These are phyloP conservation scores for Erythrobasidium hasegawianum DNA, from an alignment of 1,284 basidiomycete genomes.

Conservation along the genomic window DNA sequence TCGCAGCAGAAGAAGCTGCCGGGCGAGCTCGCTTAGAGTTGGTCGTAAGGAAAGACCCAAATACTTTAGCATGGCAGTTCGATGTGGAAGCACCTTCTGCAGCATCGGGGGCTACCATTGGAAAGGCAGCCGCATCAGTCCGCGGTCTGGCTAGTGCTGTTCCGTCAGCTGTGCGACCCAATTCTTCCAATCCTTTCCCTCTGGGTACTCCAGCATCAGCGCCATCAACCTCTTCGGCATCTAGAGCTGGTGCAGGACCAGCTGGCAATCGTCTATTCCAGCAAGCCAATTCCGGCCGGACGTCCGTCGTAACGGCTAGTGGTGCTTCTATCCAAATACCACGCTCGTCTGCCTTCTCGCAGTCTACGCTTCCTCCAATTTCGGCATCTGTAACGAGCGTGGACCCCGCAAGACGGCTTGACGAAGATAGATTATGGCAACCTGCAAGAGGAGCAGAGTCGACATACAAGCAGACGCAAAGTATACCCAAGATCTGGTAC, in stretches of 20 bases:
- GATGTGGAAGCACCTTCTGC: conserved; percentile 7
- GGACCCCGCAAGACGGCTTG: neutral
- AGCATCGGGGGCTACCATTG: neutral
- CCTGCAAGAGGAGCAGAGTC: conserved; percentile 8
- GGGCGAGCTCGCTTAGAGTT: conserved; percentile 24
- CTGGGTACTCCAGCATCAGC: neutral
- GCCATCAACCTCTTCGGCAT: neutral
- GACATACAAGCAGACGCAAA: conserved; percentile 17
- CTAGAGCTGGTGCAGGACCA: conserved; percentile 2
- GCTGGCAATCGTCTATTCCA: conserved; percentile 5
- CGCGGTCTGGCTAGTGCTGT: conserved; percentile 31
- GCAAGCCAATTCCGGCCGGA: neutral
- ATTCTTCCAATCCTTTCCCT: neutral
- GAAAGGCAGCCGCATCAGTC: conserved; percentile 2
- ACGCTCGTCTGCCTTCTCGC: conserved; percentile 19
- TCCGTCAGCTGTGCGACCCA: conserved; percentile 17
- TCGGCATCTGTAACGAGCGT: neutral
- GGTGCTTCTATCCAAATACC: conserved; percentile 20
- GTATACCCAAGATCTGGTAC: conserved; percentile 11
- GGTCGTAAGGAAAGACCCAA: conserved; percentile 3
- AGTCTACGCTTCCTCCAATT: conserved; percentile 6
- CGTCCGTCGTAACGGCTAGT: conserved; percentile 6
- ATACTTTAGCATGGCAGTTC: conserved; percentile 18
- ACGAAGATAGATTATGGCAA: conserved; percentile 6
- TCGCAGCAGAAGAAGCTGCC: conserved; percentile 32